phyloP scores from a whole-genome alignment of 2,329 filamentous ascomycete species.

The Epichloe sibirici region DNA sequence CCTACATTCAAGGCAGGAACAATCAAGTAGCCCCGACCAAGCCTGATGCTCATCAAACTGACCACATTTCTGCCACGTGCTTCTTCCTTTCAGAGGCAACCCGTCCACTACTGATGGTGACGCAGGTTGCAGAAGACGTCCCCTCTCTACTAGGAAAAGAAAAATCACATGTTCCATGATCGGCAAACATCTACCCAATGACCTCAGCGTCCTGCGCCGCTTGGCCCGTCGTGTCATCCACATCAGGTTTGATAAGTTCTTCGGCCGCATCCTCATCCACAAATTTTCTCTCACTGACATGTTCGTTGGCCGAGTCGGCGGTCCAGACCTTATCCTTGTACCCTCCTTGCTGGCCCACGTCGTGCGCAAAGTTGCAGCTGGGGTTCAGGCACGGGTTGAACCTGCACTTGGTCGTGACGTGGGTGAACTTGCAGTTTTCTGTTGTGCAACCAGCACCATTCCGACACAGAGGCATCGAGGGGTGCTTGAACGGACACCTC shows the following conservation, averaged over 20 bases:
- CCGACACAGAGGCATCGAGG: conserved; percentile 72
- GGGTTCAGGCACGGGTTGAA: conserved; percentile 86
- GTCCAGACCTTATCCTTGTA: conserved; percentile 91
- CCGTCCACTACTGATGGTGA: neutral
- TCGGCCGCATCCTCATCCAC: conserved; percentile 56
- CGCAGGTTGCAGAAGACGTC: neutral
- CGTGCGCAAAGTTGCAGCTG: conserved; percentile 80
- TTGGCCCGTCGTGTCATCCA: conserved; percentile 25
- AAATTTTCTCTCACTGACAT: conserved; percentile 84
- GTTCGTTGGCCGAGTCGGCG: conserved; percentile 42
- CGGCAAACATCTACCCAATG: conserved; percentile 13
- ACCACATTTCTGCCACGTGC: neutral
- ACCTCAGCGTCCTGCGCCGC: conserved; percentile 26
- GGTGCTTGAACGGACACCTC: conserved; percentile 80
- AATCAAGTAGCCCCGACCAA: neutral
- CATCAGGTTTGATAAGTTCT: conserved; percentile 58
- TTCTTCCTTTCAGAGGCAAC: neutral
- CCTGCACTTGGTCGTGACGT: conserved; percentile 73
- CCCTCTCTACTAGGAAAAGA: neutral
- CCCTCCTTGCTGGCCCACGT: conserved; percentile 74
- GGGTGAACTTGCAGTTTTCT: conserved; percentile 78
- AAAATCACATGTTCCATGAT: neutral
- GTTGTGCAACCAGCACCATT: conserved; percentile 83
- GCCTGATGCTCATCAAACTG: neutral
- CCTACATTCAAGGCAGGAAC: neutral